phyloP scores from a whole-genome alignment of 75 land plant genomes.

The Gnetum montanum region DNA sequence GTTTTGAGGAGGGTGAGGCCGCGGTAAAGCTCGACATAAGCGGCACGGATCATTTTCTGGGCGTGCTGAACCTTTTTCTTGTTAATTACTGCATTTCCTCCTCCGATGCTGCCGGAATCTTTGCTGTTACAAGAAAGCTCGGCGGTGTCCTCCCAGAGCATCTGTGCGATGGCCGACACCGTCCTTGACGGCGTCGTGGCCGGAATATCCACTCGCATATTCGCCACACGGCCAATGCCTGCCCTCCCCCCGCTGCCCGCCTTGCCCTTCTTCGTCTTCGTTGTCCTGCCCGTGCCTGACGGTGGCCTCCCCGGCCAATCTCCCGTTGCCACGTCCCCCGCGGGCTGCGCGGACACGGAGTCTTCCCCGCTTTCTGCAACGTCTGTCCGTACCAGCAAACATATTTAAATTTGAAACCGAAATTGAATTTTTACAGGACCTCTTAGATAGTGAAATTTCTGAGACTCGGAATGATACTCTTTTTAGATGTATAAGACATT shows the following conservation, averaged over 20 bases:
- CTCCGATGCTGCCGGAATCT: background rate
- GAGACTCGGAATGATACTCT: too few species aligned
- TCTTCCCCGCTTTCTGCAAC: too few species aligned
- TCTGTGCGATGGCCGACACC: slow-evolving; percentile 44
- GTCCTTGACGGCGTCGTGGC: slow-evolving; percentile 41
- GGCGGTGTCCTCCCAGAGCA: slow-evolving; percentile 76
- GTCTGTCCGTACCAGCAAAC: too few species aligned
- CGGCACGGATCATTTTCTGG: slow-evolving; percentile 63
- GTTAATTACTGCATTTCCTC: slow-evolving; percentile 2
- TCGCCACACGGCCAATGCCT: background rate
- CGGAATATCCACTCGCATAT: slow-evolving; percentile 55
- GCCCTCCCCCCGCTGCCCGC: background rate
- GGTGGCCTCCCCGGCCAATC: too few species aligned
- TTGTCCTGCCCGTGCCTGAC: too few species aligned
- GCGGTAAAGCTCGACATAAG: slow-evolving; percentile 76
- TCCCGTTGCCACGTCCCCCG: too few species aligned
- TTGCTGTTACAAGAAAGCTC: slow-evolving; percentile 2
- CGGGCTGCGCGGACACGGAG: too few species aligned
- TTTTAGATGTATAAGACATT: too few species aligned
- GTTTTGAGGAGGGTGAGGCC: slow-evolving; percentile 76
- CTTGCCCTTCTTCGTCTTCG: background rate
- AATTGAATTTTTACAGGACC: too few species aligned
- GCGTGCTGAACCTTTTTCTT: slow-evolving; percentile 59
- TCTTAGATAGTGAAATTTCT: too few species aligned
- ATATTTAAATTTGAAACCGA: too few species aligned